Base-by-base conservation (phyloP, 768 basidiomycete species). In the Xerocomus brunneocitrinus region DNA sequence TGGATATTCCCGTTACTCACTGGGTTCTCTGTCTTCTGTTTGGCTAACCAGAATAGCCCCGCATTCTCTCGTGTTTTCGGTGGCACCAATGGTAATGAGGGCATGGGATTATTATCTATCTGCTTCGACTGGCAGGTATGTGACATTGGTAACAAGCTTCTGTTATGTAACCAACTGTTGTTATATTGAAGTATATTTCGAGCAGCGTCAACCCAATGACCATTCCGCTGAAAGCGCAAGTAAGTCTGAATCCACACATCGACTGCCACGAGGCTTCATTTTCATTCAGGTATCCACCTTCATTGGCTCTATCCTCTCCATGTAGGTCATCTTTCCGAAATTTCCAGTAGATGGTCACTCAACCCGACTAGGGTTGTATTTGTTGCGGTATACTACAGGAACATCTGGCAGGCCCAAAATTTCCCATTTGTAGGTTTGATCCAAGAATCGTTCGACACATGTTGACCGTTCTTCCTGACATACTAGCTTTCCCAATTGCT, bases 11-110 rank as follows among this genome's bases (percentile, higher is more conserved):
- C 85, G 0, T 68, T 85, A 24, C 61, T 84, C 36, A 84, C 82
- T 2, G 83, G 83, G n/a, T 71, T 85, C 50, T 80, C 79, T 14
- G 72, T 85, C 31, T 75, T 85, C 63, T 87, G 85, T 57, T 70
- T 87, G 39, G 76, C 84, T 3, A 80, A 77, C 4, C 65, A 74
- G 40, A 60, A 56, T 13, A 60, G 38, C n/a, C 35, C 62, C 13
- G 24, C 56, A 2, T 57, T 66, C 45, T 73, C 78, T 5, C 68
- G 73, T 28, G 59, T 88, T 0, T 87, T 88, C 54, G 87, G 87
- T 28, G 87, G 87, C 5, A 70, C 79, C 3, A 74, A 79, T 34
- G 83, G 77, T 28, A 88, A 87, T 58, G 85, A 88, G 64, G 85
- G 84, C 0, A 71, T 87, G 38, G 85, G 85, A 0, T 60, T 87